Evolutionary conservation across 1,139 yeast genomes (phyloP), one percentile per base, ranked within the genome.

Genomic region (Groenewaldozyma auringiensis): DNA sequence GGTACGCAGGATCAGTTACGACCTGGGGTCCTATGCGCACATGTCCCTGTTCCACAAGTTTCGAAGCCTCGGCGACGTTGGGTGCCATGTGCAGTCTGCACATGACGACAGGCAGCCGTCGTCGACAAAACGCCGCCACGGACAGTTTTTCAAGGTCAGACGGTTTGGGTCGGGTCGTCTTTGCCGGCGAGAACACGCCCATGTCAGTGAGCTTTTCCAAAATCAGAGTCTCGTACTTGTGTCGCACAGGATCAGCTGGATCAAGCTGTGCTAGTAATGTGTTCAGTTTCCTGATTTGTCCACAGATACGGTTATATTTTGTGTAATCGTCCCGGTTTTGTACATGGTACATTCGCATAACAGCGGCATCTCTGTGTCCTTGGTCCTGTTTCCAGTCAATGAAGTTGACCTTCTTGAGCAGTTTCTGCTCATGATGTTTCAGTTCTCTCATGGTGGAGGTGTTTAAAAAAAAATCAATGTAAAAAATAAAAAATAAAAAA

Each of bases 301-400:
- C 99, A 65, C 96, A 88, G 41, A 89, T 77, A 58, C 79, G 81
- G 69, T 92, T 92, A 66, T 92, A 92, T 63, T 88, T 87, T 63
- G 84, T 94, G 65, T 94, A 94, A 65, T 94, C 99, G 64, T 88
- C 96, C 62, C 98, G 78, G 64, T 89, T 84, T 60, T 87, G 96
- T 45, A 94, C 76, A 63, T 89, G 96, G 66, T 89, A 94, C 45
- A 87, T 84, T 58, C 94, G 76, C 95, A 92, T 92, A 38, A 94
- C 95, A 64, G 86, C 94, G 32, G 95, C 82, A 59, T 92, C 98
- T 53, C 98, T 73, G 64, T 94, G 98, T 34, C 94, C 89, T 50
- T 83, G 83, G 64, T 92, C 98, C 61, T 88, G 95, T 65, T 92
- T 92, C 96, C 97, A 94, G 66, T 92, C 95, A 46, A 88, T 84